phyloP scores from a whole-genome alignment of 257 asterid species.

The Nicotiana attenuata region DNA sequence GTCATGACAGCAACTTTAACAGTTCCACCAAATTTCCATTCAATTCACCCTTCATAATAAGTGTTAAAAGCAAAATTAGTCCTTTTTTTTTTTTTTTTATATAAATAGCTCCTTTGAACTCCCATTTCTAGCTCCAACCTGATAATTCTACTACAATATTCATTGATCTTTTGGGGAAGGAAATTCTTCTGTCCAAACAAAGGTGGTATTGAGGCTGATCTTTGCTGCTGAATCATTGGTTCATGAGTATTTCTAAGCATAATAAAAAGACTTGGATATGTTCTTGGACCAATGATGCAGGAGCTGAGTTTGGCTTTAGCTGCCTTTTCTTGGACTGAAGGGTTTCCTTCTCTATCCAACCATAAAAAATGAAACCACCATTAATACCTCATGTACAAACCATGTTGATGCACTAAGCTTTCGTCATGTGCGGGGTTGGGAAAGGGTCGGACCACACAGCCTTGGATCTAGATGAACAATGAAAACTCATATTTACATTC shows the following conservation, averaged over 20 bases:
- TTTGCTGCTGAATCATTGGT: constrained; percentile 32
- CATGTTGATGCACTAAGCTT: no score
- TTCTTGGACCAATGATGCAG: constrained; percentile 21
- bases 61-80: neutral
- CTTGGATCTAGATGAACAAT: no score
- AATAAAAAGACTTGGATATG: neutral
- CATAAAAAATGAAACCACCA: neutral
- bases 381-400: no score
- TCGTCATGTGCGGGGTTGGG: no score
- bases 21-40: no score
- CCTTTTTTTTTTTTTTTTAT: neutral
- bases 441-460: no score
- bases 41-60: no score
- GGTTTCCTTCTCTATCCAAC: constrained; percentile 20
- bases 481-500: neutral
- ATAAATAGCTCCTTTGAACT: neutral
- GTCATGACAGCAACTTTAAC: no score
- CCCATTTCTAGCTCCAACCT: neutral
- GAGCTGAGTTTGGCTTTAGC: constrained; percentile 15
- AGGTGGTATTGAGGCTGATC: constrained; percentile 12
- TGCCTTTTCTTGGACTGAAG: constrained; percentile 32
- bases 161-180: constrained; percentile 7
- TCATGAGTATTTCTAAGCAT: constrained; percentile 14
- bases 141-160: neutral
- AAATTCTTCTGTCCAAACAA: constrained; percentile 15